phyloP scores from a whole-genome alignment of 2,329 filamentous ascomycete genomes.

The Nectriaceae sp. region DNA sequence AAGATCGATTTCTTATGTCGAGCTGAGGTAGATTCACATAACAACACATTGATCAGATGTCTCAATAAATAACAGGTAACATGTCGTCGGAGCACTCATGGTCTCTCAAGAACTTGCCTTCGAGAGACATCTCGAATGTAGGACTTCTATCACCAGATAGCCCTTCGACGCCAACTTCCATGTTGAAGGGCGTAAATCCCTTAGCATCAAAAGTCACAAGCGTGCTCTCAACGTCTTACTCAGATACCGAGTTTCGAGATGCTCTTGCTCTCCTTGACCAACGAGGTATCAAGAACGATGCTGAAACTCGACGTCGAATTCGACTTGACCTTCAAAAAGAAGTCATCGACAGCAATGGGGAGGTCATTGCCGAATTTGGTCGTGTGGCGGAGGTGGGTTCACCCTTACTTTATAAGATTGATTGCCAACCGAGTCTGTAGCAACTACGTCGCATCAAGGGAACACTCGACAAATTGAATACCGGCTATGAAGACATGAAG shows the following conservation, averaged over 20 bases:
- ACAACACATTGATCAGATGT: background rate
- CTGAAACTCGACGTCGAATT: conserved; percentile 76
- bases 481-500: conserved; percentile 79
- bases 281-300: conserved; percentile 69
- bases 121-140: conserved; percentile 27
- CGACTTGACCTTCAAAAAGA: conserved; percentile 86
- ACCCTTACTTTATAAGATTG: background rate
- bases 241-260: conserved; percentile 88
- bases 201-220: conserved; percentile 80
- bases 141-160: conserved; percentile 74
- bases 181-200: conserved; percentile 57
- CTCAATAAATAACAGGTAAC: conserved; percentile 7
- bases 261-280: conserved; percentile 77
- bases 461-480: conserved; percentile 77
- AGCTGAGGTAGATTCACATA: background rate
- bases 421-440: conserved; percentile 46
- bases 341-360: conserved; percentile 88
- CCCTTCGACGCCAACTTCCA: conserved; percentile 77
- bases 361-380: conserved; percentile 86
- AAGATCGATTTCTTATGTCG: too few relatives aligned
- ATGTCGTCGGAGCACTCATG: conserved; percentile 22
- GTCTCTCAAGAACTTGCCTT: conserved; percentile 22
- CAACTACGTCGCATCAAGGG: conserved; percentile 84
- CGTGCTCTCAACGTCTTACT: conserved; percentile 88
- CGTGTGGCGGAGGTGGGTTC: conserved; percentile 77